Conservation (phyloP, 352 stramenopile species). For the Pythium monospermum region DNA sequence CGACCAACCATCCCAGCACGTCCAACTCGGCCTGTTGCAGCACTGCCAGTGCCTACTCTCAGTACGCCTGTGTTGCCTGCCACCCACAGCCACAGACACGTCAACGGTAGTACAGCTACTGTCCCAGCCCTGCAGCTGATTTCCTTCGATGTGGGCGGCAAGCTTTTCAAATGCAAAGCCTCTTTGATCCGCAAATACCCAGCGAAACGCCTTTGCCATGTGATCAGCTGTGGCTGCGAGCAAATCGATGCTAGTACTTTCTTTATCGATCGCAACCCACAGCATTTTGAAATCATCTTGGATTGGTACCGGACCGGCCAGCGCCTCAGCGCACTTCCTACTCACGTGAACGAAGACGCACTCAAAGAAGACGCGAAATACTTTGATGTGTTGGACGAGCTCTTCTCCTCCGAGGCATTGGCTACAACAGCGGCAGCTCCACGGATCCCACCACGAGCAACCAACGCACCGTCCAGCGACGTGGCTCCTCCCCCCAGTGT, state of each 20-base stretch:
- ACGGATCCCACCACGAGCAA: background rate
- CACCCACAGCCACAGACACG: background rate
- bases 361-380: constrained; percentile 59
- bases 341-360: constrained; percentile 35
- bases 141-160: constrained; percentile 65
- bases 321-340: constrained; percentile 25
- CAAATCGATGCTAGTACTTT: constrained; percentile 39
- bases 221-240: constrained; percentile 56
- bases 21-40: constrained; percentile 2
- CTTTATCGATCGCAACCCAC: constrained; percentile 70
- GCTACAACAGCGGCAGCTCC: background rate
- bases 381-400: constrained; percentile 59
- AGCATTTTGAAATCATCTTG: constrained; percentile 65
- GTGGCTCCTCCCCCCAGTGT: background rate
- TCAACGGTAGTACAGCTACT: background rate
- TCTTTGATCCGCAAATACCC: constrained; percentile 56
- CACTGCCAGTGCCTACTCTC: too few relatives aligned
- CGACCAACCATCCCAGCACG: constrained; percentile 2
- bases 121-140: constrained; percentile 17
- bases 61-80: background rate
- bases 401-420: constrained; percentile 28
- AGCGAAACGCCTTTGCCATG: constrained; percentile 49
- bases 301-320: constrained; percentile 72
- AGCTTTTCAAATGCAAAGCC: constrained; percentile 62
- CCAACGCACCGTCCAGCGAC: background rate